These are phyloP conservation scores for Andalucia godoyi DNA, from an alignment of 78 protist species.

Conservation along the genomic window DNA sequence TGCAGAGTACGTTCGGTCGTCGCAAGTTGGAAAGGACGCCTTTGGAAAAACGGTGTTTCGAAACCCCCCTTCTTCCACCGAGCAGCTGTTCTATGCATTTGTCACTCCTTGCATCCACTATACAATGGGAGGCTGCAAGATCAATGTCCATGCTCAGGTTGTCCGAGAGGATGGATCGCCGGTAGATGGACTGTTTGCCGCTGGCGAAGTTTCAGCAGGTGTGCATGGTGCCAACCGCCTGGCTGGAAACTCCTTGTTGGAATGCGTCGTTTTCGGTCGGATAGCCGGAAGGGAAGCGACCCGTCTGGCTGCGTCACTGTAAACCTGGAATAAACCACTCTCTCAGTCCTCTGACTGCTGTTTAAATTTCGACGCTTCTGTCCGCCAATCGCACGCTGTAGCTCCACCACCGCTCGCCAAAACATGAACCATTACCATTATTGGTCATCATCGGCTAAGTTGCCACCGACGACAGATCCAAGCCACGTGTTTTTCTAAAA, in stretches of 20 bases:
- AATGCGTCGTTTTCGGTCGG: constrained; percentile 72
- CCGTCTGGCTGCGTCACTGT: too few relatives aligned
- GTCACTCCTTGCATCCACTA: constrained; percentile 76
- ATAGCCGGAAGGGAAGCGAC: constrained; percentile 17
- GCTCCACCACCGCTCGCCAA: too few relatives aligned
- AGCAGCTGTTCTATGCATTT: constrained; percentile 15
- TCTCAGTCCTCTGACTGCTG: too few relatives aligned
- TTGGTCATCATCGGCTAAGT: too few relatives aligned
- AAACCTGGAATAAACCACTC: too few relatives aligned
- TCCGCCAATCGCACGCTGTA: too few relatives aligned
- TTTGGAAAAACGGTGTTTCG: constrained; percentile 51
- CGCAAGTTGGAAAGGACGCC: constrained; percentile 17
- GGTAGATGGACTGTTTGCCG: constrained; percentile 56
- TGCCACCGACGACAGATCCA: too few relatives aligned
- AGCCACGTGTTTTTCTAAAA: too few relatives aligned
- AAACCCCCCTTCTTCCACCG: constrained; percentile 7
- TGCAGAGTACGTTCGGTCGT: constrained; percentile 1
- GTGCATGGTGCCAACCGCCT: constrained; percentile 81
- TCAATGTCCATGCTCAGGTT: constrained; percentile 14
- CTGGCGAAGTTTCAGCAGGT: constrained; percentile 81
- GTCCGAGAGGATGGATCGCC: background rate
- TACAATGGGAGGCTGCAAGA: constrained; percentile 60
- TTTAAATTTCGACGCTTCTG: too few relatives aligned
- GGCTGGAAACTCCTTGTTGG: constrained; percentile 72
- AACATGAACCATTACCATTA: too few relatives aligned